Evolutionary conservation across 2,329 filamentous ascomycete species (phyloP).

Genomic region (Ophiostoma angusticollis): DNA sequence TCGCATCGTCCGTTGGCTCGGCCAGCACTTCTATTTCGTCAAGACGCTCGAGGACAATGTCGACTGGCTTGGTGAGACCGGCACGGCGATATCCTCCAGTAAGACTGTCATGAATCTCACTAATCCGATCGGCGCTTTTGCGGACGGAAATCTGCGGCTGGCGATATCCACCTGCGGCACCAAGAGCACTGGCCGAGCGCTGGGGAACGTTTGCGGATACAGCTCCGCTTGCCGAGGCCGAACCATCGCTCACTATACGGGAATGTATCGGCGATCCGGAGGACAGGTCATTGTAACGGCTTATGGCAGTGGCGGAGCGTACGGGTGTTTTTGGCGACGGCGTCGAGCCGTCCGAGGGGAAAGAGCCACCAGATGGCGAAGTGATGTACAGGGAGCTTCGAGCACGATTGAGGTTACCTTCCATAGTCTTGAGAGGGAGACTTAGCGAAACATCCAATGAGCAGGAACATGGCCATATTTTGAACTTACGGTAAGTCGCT

Average conservation of each 20-base stretch:
- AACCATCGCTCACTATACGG: constrained; percentile 45
- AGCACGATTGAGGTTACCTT: constrained; percentile 72
- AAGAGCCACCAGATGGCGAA: constrained; percentile 52
- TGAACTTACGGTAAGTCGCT: constrained; percentile 61
- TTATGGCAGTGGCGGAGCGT: constrained; percentile 25
- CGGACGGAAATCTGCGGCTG: constrained; percentile 30
- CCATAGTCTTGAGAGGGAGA: constrained; percentile 57
- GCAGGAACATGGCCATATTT: constrained; percentile 6
- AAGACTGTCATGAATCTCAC: constrained; percentile 22
- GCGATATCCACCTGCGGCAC: constrained; percentile 45
- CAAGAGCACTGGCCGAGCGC: constrained; percentile 52
- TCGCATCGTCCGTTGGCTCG: too few relatives aligned
- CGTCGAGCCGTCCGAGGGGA: constrained; percentile 40
- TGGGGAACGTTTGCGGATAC: constrained; percentile 29
- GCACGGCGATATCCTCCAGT: constrained; percentile 19
- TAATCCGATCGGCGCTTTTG: constrained; percentile 30
- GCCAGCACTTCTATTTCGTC: constrained; percentile 38
- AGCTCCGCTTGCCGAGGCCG: background rate
- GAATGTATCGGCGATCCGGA: constrained; percentile 34
- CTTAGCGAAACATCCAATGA: background rate
- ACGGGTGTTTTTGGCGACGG: constrained; percentile 37
- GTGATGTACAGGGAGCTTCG: constrained; percentile 54
- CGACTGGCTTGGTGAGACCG: constrained; percentile 24
- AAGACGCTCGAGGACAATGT: constrained; percentile 34
- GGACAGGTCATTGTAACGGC: constrained; percentile 15